Percentiles rank a stretch among this genome's conserved stretches.
These are phyloP conservation scores for Gossypium stocksii DNA, from an alignment of 345 rosid species.

Conservation along the genomic window DNA sequence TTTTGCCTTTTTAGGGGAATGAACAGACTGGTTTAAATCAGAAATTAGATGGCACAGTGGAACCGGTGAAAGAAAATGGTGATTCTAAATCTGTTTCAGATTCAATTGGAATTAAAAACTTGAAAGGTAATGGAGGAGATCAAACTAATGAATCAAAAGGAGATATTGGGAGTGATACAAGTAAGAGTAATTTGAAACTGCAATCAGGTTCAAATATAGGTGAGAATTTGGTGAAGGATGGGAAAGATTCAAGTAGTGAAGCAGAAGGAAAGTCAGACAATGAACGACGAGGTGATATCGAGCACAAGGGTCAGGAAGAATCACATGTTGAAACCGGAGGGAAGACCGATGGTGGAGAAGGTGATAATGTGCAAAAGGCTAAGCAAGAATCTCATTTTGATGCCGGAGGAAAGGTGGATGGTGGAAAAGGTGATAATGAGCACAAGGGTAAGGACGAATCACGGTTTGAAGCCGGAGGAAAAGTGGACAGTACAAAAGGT, in stretches of 20 bases:
- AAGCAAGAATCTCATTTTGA: neutral
- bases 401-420: slow-evolving; percentile 6
- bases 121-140: slow-evolving; percentile 6
- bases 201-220: slow-evolving; percentile 11
- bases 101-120: slow-evolving; percentile 13
- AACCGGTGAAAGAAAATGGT: slow-evolving; percentile 17
- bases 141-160: slow-evolving; percentile 11
- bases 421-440: slow-evolving; percentile 12
- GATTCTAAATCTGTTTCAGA: slow-evolving; percentile 19
- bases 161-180: neutral
- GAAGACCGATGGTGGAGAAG: neutral
- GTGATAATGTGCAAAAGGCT: neutral
- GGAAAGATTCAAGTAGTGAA: neutral
- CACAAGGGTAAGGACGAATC: neutral
- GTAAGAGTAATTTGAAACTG: neutral
- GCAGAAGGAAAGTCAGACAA: neutral
- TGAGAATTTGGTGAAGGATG: neutral
- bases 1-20: slow-evolving; percentile 21
- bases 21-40: slow-evolving; percentile 23
- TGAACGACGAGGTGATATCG: neutral
- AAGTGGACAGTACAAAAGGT: neutral
- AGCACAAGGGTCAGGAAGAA: neutral
- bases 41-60: slow-evolving; percentile 9
- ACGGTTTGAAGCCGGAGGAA: neutral
- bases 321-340: neutral